Conservation (phyloP, 2,329 filamentous ascomycete genomes). For the Parastagonospora nodorum region DNA sequence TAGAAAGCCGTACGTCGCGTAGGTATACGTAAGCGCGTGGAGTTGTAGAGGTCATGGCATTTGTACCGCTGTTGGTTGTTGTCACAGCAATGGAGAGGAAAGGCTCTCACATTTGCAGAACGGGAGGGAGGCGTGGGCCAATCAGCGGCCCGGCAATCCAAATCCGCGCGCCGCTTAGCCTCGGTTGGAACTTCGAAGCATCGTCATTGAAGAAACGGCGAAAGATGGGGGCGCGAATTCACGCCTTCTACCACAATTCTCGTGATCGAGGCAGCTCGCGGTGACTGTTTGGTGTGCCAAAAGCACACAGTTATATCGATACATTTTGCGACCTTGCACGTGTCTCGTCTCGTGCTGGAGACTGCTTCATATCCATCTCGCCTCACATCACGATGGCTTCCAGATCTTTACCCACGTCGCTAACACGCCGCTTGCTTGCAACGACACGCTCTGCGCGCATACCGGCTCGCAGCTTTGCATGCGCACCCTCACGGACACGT, state of each 20-base stretch:
- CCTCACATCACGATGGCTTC: slow-evolving; percentile 37
- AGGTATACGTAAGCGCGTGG: too few species aligned
- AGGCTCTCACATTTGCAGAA: too few species aligned
- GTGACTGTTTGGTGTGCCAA: neutral
- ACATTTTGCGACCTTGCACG: neutral
- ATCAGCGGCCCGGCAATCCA: slow-evolving; percentile 25
- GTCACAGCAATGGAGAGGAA: too few species aligned
- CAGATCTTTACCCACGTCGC: slow-evolving; percentile 31
- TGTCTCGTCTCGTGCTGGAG: neutral
- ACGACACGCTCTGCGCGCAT: slow-evolving; percentile 23
- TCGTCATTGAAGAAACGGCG: slow-evolving; percentile 23
- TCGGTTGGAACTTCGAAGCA: slow-evolving; percentile 24
- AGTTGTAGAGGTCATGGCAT: too few species aligned
- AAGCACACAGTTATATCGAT: neutral
- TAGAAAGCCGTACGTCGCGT: too few species aligned
- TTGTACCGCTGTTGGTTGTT: too few species aligned
- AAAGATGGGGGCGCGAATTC: slow-evolving; percentile 18
- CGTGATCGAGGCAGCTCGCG: slow-evolving; percentile 2
- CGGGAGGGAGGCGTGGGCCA: slow-evolving; percentile 11
- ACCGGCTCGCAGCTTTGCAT: slow-evolving; percentile 24
- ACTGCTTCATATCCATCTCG: neutral
- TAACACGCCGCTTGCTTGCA: slow-evolving; percentile 33
- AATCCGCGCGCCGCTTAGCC: slow-evolving; percentile 34
- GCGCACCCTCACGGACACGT: slow-evolving; percentile 18
- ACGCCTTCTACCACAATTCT: slow-evolving; percentile 11